Evolutionary conservation across 1,139 yeast genomes (phyloP).

Genomic region (Yamadazyma diospyri): DNA sequence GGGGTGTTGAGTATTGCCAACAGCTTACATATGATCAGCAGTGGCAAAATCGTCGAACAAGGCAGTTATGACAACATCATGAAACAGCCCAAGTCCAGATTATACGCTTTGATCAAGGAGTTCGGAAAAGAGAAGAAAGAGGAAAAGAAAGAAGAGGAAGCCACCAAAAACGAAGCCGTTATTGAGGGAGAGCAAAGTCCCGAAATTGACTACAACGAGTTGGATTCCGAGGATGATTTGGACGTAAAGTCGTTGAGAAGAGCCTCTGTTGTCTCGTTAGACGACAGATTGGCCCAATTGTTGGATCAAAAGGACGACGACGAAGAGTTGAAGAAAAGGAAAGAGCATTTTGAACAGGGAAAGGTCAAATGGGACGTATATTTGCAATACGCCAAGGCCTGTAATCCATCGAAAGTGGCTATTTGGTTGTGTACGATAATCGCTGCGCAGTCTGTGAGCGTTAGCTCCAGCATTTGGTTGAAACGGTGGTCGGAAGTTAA

Average conservation of each 20-base stretch:
- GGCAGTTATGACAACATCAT: constrained; percentile 65
- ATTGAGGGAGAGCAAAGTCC: constrained; percentile 6
- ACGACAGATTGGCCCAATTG: constrained; percentile 30
- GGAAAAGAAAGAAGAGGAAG: constrained; percentile 9
- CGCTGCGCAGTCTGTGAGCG: constrained; percentile 54
- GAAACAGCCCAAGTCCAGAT: constrained; percentile 49
- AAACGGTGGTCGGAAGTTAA: constrained; percentile 97
- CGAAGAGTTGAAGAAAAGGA: constrained; percentile 42
- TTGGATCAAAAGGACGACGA: constrained; percentile 40
- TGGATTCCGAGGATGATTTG: constrained; percentile 33
- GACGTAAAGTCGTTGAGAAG: constrained; percentile 56
- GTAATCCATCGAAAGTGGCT: constrained; percentile 69
- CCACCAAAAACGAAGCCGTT: constrained; percentile 2
- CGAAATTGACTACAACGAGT: constrained; percentile 17
- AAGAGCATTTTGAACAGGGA: constrained; percentile 89
- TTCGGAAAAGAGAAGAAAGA: constrained; percentile 57
- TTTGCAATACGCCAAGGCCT: constrained; percentile 78
- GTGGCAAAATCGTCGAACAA: constrained; percentile 76
- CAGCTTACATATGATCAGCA: constrained; percentile 65
- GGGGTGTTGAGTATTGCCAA: constrained; percentile 80
- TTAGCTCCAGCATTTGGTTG: constrained; percentile 74
- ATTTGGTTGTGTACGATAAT: constrained; percentile 51
- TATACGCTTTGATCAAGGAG: constrained; percentile 65
- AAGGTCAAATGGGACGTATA: constrained; percentile 91
- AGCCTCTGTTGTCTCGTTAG: constrained; percentile 64